phyloP scores from a whole-genome alignment of 345 rosid species.

The Brassica napus region Da-Ae NC_063442.1:222001-222500 shows the following conservation, averaged over 20 bases:
- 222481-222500: not conserved
- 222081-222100: not conserved
- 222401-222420: not conserved
- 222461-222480: not conserved
- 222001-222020: not conserved
- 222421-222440: not conserved
- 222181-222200: conserved; percentile 25
- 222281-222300: not conserved
- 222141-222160: conserved; percentile 28
- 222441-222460: not conserved
- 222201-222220: not conserved
- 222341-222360: too few species aligned
- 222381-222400: not conserved
- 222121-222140: conserved; percentile 4
- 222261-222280: not conserved
- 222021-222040: conserved; percentile 8
- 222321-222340: not conserved
- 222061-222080: conserved; percentile 5
- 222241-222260: conserved; percentile 10
- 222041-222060: not conserved
- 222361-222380: not conserved
- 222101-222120: conserved; percentile 11
- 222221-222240: not conserved
- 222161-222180: not conserved
- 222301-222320: not conserved